These are phyloP conservation scores for Pseudocercospora ulei DNA, from an alignment of 2,329 filamentous ascomycete genomes.

Conservation along the genomic window DNA sequence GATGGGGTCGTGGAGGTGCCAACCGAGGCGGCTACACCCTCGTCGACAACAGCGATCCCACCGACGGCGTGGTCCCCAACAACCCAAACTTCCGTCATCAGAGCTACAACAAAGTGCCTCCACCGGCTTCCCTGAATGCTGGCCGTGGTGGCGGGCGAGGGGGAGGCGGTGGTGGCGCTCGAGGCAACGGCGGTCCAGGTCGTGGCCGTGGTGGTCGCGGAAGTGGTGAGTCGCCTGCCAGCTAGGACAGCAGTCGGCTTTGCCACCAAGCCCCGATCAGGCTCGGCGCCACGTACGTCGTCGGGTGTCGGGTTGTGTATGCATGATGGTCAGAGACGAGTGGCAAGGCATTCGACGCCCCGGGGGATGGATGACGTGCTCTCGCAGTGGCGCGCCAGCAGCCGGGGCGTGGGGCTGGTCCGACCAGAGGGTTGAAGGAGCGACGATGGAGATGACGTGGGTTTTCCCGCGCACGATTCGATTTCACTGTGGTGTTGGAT, in stretches of 20 bases:
- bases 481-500: too few species aligned
- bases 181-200: conserved; percentile 9
- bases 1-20: conserved; percentile 23
- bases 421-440: too few species aligned
- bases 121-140: conserved; percentile 49
- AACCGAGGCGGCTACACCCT: conserved; percentile 41
- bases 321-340: too few species aligned
- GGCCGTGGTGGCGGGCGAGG: conserved; percentile 24
- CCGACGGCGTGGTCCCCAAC: conserved; percentile 46
- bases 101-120: conserved; percentile 47
- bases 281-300: too few species aligned
- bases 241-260: conserved; percentile 3
- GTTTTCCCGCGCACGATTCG: too few species aligned
- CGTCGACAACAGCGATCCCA: conserved; percentile 44
- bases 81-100: conserved; percentile 51
- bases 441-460: too few species aligned
- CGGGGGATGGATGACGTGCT: too few species aligned
- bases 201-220: conserved; percentile 2
- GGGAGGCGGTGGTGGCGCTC: conserved; percentile 20
- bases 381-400: too few species aligned
- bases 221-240: conserved; percentile 1
- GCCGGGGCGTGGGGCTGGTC: too few species aligned
- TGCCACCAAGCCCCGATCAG: too few species aligned
- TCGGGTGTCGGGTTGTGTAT: too few species aligned
- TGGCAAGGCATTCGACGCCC: too few species aligned